A percentile compares a stretch with the other conserved stretches of the same genome.
Conservation (phyloP, 345 rosid genomes). For the Salix arbutifolia region DNA sequence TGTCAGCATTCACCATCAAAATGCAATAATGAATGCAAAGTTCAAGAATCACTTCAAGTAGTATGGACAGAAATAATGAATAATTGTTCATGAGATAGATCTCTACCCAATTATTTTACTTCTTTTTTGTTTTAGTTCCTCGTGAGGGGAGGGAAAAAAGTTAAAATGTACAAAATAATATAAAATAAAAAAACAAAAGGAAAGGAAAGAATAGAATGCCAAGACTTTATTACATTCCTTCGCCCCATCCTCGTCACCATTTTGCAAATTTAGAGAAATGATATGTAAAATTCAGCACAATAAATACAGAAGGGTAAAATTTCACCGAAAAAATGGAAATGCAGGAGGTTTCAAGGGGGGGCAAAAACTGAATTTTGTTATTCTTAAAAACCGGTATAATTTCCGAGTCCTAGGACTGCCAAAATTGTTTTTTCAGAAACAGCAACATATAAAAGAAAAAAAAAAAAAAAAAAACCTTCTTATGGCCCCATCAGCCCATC, state of each 20-base stretch:
- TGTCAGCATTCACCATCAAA: too few relatives aligned
- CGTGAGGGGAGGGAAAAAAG: too few relatives aligned
- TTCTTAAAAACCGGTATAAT: conserved; percentile 20
- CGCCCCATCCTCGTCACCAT: background rate
- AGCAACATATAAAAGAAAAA: conserved; percentile 1
- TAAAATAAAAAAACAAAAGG: too few relatives aligned
- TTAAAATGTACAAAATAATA: too few relatives aligned
- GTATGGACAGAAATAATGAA: too few relatives aligned
- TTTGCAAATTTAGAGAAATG: background rate
- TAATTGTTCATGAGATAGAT: too few relatives aligned
- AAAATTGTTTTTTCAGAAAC: conserved; percentile 32
- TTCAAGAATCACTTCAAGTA: too few relatives aligned
- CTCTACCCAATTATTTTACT: too few relatives aligned
- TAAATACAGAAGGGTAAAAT: conserved; percentile 26
- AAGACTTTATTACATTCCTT: too few relatives aligned
- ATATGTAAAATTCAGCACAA: background rate
- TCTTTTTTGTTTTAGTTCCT: too few relatives aligned
- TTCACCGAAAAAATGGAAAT: background rate
- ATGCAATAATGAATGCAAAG: too few relatives aligned
- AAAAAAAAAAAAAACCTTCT: conserved; percentile 11
- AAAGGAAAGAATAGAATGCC: too few relatives aligned
- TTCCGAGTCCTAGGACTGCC: conserved; percentile 27
- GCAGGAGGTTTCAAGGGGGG: background rate
- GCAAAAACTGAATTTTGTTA: conserved; percentile 15
- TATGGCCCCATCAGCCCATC: conserved; percentile 96